phyloP scores from a whole-genome alignment of 1,284 basidiomycete genomes.

The Puccinia triticina region DNA sequence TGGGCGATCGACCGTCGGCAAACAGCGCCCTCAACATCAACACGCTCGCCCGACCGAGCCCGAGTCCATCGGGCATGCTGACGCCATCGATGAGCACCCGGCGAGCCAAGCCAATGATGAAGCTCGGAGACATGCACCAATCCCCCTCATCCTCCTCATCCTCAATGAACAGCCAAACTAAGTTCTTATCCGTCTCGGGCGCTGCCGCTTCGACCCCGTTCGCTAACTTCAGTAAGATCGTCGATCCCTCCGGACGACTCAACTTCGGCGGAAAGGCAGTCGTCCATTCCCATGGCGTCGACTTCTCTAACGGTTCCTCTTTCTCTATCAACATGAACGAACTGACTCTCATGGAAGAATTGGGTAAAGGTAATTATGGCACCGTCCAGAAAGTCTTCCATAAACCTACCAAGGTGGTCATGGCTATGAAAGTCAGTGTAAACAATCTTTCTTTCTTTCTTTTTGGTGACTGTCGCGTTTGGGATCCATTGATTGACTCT shows the following conservation, averaged over 20 bases:
- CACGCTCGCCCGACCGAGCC: neutral
- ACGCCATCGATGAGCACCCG: conserved; percentile 10
- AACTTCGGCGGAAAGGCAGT: conserved; percentile 93
- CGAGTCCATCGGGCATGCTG: neutral
- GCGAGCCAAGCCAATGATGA: conserved; percentile 26
- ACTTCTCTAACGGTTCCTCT: conserved; percentile 88
- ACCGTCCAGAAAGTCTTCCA: conserved; percentile 95
- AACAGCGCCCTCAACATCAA: neutral
- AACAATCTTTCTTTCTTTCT: conserved; percentile 1
- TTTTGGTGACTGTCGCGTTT: neutral
- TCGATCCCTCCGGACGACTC: conserved; percentile 86
- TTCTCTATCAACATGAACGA: conserved; percentile 97
- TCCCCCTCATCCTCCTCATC: neutral
- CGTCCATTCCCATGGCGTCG: conserved; percentile 86
- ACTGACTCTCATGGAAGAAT: conserved; percentile 78
- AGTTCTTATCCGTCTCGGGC: conserved; percentile 33
- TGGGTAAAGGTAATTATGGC: conserved; percentile 95
- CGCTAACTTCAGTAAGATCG: conserved; percentile 43
- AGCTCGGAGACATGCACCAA: conserved; percentile 15
- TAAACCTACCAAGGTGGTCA: conserved; percentile 87
- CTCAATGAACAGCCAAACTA: neutral
- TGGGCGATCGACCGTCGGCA: conserved; percentile 15
- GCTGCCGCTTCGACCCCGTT: conserved; percentile 23
- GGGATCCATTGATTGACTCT: neutral
- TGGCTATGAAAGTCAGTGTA: conserved; percentile 91